Evolutionary conservation across 1,284 basidiomycete species (phyloP), one percentile per base, ranked within the genome.

Genomic region (Naganishia albida): DNA sequence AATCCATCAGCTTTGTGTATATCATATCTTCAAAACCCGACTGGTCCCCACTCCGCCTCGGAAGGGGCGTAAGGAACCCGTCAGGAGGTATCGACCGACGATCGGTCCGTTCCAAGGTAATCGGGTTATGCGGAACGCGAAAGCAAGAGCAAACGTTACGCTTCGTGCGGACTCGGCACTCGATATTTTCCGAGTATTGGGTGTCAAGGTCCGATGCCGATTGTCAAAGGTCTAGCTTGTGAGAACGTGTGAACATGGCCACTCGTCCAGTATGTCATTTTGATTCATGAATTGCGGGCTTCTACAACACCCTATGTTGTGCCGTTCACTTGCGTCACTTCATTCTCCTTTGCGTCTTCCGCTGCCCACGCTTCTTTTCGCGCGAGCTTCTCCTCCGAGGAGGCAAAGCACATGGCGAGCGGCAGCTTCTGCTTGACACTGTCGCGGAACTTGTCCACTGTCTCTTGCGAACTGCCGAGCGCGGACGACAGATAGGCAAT

Each of bases 321-420:
- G 34, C 49, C 42, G 8, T 65, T 46, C 18, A 50, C 51, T 25
- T 60, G 34, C 52, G 65, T 49, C 4, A 51, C 64, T 34, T 50
- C 53, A 54, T 50, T 43, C 53, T 62, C 48, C 52, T 55, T 53
- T 28, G 57, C 65, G 26, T 67, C 60, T 43, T 68, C 63, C 40
- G 44, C 56, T 16, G 28, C 52, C 67, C 67, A 68, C 16, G 26
- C 48, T 38, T 52, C 67, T 23, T 64, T 59, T 43, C 63, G 46
- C 10, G 46, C 44, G 15, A 49, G 44, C 25, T 56, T 49, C 18
- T 68, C 59, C 38, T 64, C 56, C 18, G 20, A 15, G 26, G 56
- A 40, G n/a, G 59, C 52, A 48, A 68, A 68, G 40, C 53, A 54
- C 30, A 55, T 54, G 8, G 63, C 67, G n/a, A 65, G 26, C 26